phyloP scores from a whole-genome alignment of 2,329 filamentous ascomycete genomes.

The Ophiostoma ulmi region DNA sequence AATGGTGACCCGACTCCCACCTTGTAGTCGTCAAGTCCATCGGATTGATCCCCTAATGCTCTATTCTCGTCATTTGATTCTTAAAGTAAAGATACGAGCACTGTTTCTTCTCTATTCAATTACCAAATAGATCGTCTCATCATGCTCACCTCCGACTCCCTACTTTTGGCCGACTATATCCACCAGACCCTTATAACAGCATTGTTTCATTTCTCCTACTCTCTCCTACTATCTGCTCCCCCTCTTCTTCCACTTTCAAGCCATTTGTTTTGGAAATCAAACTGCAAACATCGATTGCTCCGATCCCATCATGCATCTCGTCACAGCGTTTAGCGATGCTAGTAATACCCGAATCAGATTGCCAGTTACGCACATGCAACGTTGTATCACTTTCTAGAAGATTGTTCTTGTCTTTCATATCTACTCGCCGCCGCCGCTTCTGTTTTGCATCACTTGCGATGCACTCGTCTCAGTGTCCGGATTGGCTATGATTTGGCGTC shows the following conservation, averaged over 20 bases:
- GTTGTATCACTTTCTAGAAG: not conserved
- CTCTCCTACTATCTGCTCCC: not conserved
- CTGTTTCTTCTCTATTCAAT: not conserved
- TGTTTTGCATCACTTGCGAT: constrained; percentile 7
- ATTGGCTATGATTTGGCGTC: not conserved
- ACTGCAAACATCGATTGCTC: constrained; percentile 3
- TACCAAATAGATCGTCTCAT: not conserved
- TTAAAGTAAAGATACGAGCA: not conserved
- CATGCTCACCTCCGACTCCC: not conserved
- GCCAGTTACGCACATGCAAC: not conserved
- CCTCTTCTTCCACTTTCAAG: constrained; percentile 4
- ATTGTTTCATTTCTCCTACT: not conserved
- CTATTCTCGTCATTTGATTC: no score
- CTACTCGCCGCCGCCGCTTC: not conserved
- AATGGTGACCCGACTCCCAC: not conserved
- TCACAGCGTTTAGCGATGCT: not conserved
- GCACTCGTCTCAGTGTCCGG: not conserved
- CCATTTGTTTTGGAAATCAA: constrained; percentile 10
- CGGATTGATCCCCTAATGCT: not conserved
- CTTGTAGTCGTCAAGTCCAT: not conserved
- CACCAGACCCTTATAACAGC: not conserved
- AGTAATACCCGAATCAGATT: not conserved
- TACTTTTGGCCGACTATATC: not conserved
- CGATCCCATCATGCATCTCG: not conserved
- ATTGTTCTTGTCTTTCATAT: not conserved